Conservation (phyloP, 129 eudicot genomes). For the Kitagawia praeruptora region DNA sequence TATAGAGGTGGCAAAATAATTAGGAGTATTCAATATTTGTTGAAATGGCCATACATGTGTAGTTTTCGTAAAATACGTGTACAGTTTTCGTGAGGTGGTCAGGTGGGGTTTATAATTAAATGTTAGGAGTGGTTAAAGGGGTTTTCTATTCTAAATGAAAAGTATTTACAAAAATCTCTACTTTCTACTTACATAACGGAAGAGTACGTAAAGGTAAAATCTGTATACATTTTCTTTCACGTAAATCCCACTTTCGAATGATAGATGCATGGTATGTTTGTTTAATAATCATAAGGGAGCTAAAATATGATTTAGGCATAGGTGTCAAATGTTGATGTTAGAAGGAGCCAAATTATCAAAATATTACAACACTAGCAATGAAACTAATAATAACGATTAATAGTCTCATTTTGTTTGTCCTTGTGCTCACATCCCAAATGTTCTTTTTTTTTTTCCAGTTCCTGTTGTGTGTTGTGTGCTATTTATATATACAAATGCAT, state of each 20-base stretch:
- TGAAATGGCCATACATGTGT: neutral
- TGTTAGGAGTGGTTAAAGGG: neutral
- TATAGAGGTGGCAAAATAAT: conserved; percentile 1
- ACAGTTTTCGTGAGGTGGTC: neutral
- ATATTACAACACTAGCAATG: no score
- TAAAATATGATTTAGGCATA: neutral
- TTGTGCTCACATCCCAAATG: no score
- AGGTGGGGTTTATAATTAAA: neutral
- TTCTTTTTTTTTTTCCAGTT: no score
- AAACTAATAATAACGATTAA: no score
- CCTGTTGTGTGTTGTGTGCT: no score
- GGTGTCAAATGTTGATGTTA: neutral
- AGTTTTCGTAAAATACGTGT: neutral
- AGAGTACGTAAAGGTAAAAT: neutral
- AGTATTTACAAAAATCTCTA: neutral
- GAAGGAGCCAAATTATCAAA: no score
- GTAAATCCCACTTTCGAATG: neutral
- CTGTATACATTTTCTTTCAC: neutral
- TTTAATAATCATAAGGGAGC: neutral
- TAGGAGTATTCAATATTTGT: neutral
- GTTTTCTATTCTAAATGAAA: neutral
- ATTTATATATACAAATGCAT: no score
- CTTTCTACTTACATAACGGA: neutral
- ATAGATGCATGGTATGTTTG: no score
- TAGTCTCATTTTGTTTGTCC: no score